Base-by-base conservation (phyloP, 768 basidiomycete genomes). In the Podaxis rugospora region DNA sequence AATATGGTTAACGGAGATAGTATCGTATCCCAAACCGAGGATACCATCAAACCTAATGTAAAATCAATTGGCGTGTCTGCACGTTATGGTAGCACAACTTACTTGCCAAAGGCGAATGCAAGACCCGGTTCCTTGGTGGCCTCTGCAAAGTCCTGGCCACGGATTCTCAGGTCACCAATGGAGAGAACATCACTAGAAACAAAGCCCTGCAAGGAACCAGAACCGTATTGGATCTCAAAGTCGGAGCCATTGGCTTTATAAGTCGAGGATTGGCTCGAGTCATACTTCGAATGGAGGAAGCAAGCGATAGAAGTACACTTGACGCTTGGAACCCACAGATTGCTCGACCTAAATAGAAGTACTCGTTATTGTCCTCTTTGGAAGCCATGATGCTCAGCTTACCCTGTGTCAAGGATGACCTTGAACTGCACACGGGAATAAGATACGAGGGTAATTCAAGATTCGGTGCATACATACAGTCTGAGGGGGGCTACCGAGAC, bases 61-160 rank as follows among this genome's bases (percentile, higher is more conserved):
- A 57, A 37, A 9, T 63, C 40, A 53, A 10, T 23, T 40, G 11
- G 14, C 51, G 55, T 56, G 35, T n/a, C 21, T 14, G 51, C 35
- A 47, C 28, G 10, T 27, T 6, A 58, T 14, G 42, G 6, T 54
- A 18, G 42, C 13, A 46, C 23, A 21, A 78, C 90, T 69, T 66
- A 93, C 90, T 90, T 94, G 70, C 93, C 94, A 65, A 96, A 98
- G 27, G 97, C 96, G 71, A 99, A 99, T 4, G 95, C 89, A 52
- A 99, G 87, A 49, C 97, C 97, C 21, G 97, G 97, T 71, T 98
- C 96, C 74, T 93, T 92, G 61, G 87, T 89, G 1, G 95, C 93
- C 77, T 98, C 97, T 9, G 95, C 96, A 67, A 99, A 99, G 69
- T 94, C 89, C 71, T 92, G 91, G 11, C 75, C 63, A 67, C 77